Evolutionary conservation across 2,329 filamentous ascomycete genomes (phyloP).

Genomic region (Hypomyces rosellus): DNA sequence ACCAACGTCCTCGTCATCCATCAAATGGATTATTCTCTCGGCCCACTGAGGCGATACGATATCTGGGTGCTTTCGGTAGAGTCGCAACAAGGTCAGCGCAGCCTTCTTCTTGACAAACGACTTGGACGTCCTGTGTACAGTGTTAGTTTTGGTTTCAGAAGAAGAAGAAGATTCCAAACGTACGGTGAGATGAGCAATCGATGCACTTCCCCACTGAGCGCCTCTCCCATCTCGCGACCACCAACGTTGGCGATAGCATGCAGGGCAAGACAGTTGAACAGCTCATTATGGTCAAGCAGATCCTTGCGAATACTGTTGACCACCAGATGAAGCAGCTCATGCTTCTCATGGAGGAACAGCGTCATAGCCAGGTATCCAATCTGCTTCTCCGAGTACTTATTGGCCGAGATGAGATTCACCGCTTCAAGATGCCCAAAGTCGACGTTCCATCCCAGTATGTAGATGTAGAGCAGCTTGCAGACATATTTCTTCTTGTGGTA

Average conservation of each 20-base stretch:
- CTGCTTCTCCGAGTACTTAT: constrained; percentile 98
- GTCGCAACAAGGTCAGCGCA: constrained; percentile 80
- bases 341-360: constrained; percentile 91
- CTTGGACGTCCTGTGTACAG: constrained; percentile 58
- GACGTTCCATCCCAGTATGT: constrained; percentile 98
- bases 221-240: constrained; percentile 94
- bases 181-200: constrained; percentile 90
- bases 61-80: constrained; percentile 89
- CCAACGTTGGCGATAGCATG: constrained; percentile 98
- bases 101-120: constrained; percentile 99
- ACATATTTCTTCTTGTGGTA: constrained; percentile 99
- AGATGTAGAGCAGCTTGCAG: constrained; percentile 99
- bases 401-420: constrained; percentile 93
- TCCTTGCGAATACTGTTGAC: constrained; percentile 99
- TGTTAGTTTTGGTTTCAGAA: constrained; percentile 5
- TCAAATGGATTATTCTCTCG: constrained; percentile 95
- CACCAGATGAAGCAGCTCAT: constrained; percentile 90
- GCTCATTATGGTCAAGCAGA: constrained; percentile 86
- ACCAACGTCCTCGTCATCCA: constrained; percentile 93
- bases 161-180: constrained; percentile 27
- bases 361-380: constrained; percentile 98
- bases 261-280: constrained; percentile 93
- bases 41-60: constrained; percentile 97
- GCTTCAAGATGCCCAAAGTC: constrained; percentile 98
- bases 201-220: constrained; percentile 85